These are phyloP conservation scores for Pneumocystis wakefieldiae DNA, from an alignment of 1,139 yeast genomes.

Conservation along the genomic window DNA sequence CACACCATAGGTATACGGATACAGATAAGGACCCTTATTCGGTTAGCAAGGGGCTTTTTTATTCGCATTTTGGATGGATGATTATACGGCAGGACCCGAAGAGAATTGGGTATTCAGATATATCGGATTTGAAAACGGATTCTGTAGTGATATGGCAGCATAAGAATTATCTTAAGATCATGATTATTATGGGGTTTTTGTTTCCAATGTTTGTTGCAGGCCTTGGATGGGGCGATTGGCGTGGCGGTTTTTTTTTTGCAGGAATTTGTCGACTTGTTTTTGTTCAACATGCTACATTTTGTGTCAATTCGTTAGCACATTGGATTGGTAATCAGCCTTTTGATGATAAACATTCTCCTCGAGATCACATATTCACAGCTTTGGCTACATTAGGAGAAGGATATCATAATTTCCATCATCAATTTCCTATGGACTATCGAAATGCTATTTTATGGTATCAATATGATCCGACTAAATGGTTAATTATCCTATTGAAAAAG, in stretches of 20 bases:
- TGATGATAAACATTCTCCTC: conserved; percentile 93
- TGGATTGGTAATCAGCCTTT: conserved; percentile 97
- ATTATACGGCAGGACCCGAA: conserved; percentile 83
- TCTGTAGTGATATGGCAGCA: conserved; percentile 89
- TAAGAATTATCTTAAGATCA: conserved; percentile 63
- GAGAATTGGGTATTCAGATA: conserved; percentile 90
- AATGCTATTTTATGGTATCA: conserved; percentile 97
- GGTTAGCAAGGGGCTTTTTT: conserved; percentile 92
- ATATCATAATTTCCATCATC: conserved; percentile 98
- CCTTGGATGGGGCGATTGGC: conserved; percentile 69
- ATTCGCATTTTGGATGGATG: conserved; percentile 97
- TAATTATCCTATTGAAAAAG: conserved; percentile 56
- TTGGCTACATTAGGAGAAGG: conserved; percentile 96
- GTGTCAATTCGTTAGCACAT: conserved; percentile 95
- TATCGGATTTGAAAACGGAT: conserved; percentile 77
- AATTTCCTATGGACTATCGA: conserved; percentile 96
- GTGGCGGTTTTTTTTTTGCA: conserved; percentile 86
- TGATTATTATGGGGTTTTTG: conserved; percentile 52
- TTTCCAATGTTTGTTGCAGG: conserved; percentile 71
- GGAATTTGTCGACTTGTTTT: conserved; percentile 70
- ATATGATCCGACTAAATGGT: conserved; percentile 87
- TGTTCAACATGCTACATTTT: conserved; percentile 96
- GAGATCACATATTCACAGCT: conserved; percentile 91
- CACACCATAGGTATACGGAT: conserved; percentile 95
- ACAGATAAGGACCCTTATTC: conserved; percentile 94